phyloP scores from a whole-genome alignment of 345 rosid species.

The Mallotus nudiflorus region DNA sequence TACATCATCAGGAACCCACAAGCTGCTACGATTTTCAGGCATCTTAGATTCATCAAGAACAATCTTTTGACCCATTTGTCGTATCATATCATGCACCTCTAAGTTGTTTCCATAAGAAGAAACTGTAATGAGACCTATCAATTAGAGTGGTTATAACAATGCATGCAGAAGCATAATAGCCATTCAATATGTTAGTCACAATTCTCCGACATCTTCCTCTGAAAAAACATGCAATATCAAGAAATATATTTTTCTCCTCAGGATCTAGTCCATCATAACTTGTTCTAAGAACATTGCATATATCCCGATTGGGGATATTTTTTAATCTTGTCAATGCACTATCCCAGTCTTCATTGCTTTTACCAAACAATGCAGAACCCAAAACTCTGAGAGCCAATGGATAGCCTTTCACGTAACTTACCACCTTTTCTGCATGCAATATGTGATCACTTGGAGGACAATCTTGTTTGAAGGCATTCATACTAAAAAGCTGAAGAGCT shows the following conservation, averaged over 20 bases:
- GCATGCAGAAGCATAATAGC: background rate
- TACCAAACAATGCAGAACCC: slow-evolving; percentile 3
- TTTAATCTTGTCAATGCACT: background rate
- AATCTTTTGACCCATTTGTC: too few relatives aligned
- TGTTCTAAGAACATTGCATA: background rate
- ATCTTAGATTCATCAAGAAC: background rate
- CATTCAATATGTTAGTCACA: background rate
- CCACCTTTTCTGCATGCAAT: background rate
- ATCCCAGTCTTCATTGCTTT: background rate
- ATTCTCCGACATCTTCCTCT: background rate
- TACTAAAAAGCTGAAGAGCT: slow-evolving; percentile 8
- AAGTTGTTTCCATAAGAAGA: background rate
- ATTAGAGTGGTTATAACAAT: background rate
- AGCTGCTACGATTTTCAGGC: too few relatives aligned
- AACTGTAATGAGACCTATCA: slow-evolving; percentile 1
- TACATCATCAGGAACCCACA: too few relatives aligned
- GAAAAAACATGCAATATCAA: slow-evolving; percentile 19
- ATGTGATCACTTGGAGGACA: background rate
- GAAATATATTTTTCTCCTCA: slow-evolving; percentile 4
- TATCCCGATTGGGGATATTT: background rate
- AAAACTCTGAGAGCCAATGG: slow-evolving; percentile 18
- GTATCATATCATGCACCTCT: slow-evolving; percentile 8
- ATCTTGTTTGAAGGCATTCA: slow-evolving; percentile 2
- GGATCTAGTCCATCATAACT: slow-evolving; percentile 2
- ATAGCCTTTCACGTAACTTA: background rate